These are phyloP conservation scores for Coix lacrymajobi DNA, from an alignment of 176 grass and related monocot species.

Conservation along the genomic window DNA sequence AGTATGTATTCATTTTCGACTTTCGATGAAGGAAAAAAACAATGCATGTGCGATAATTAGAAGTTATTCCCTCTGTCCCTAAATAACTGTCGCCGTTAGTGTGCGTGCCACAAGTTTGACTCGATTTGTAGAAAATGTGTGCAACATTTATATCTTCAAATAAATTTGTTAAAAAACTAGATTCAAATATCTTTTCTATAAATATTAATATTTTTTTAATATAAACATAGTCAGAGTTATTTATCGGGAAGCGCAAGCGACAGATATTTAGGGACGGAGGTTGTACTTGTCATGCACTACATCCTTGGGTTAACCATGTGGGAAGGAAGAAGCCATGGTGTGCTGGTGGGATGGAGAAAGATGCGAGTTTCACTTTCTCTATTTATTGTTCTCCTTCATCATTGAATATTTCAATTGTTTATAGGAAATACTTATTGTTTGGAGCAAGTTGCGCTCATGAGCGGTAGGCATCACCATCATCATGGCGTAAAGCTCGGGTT, in stretches of 20 bases:
- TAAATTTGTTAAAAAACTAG: too few species aligned
- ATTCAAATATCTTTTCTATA: too few species aligned
- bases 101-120: too few species aligned
- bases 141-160: too few species aligned
- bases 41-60: slow-evolving; percentile 8
- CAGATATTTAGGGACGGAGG: too few species aligned
- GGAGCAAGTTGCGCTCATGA: slow-evolving; percentile 21
- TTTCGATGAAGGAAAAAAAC: slow-evolving; percentile 17
- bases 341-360: slow-evolving; percentile 17
- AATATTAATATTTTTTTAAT: too few species aligned
- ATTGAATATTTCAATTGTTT: slow-evolving; percentile 35
- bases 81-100: too few species aligned
- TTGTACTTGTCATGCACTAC: slow-evolving; percentile 37
- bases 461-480: slow-evolving; percentile 22
- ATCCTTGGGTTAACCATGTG: slow-evolving; percentile 28
- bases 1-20: background rate
- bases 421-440: slow-evolving; percentile 26
- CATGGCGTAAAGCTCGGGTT: slow-evolving; percentile 10
- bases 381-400: slow-evolving; percentile 23
- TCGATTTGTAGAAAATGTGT: too few species aligned
- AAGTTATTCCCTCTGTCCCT: too few species aligned
- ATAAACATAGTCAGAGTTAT: too few species aligned
- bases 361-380: slow-evolving; percentile 36
- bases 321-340: slow-evolving; percentile 29
- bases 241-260: too few species aligned